phyloP scores from a whole-genome alignment of 2,329 filamentous ascomycete species.

The Chaetomium olivaceum region DNA sequence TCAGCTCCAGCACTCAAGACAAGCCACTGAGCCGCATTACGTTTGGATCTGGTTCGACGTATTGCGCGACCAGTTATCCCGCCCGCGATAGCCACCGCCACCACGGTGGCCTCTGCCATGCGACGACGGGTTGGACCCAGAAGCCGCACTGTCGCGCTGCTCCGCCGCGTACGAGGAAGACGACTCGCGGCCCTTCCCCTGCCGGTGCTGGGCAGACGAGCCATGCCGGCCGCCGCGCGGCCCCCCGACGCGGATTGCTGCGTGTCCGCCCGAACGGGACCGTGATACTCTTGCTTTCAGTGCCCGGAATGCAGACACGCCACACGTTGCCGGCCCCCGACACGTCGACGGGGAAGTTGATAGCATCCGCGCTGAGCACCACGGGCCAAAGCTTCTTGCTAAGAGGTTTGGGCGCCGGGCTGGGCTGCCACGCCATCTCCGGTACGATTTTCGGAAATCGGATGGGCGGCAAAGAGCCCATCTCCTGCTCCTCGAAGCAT shows the following conservation, averaged over 20 bases:
- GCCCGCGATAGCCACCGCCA: slow-evolving; percentile 42
- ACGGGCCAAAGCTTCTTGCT: slow-evolving; percentile 52
- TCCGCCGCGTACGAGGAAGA: slow-evolving; percentile 37
- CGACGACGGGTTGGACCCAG: slow-evolving; percentile 25
- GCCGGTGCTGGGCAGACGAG: slow-evolving; percentile 27
- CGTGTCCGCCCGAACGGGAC: slow-evolving; percentile 40
- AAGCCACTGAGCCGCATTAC: slow-evolving; percentile 15
- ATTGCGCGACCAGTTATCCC: slow-evolving; percentile 46
- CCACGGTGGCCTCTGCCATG: slow-evolving; percentile 42
- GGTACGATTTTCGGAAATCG: slow-evolving; percentile 65
- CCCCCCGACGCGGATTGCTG: slow-evolving; percentile 39
- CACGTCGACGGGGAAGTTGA: slow-evolving; percentile 33
- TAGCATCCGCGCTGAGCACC: slow-evolving; percentile 41
- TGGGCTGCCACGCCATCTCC: slow-evolving; percentile 63
- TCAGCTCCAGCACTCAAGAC: neutral
- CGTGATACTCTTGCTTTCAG: slow-evolving; percentile 42
- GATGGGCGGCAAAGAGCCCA: slow-evolving; percentile 73
- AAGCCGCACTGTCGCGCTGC: slow-evolving; percentile 25
- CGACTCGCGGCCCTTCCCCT: slow-evolving; percentile 30
- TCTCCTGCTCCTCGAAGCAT: slow-evolving; percentile 79
- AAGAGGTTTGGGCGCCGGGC: slow-evolving; percentile 55
- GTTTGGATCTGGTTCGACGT: slow-evolving; percentile 31
- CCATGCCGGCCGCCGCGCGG: slow-evolving; percentile 27
- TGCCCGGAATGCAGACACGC: slow-evolving; percentile 45
- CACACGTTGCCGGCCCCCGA: slow-evolving; percentile 41